Conservation (phyloP, 441 rosid species). For the Syzygium malaccense region DNA sequence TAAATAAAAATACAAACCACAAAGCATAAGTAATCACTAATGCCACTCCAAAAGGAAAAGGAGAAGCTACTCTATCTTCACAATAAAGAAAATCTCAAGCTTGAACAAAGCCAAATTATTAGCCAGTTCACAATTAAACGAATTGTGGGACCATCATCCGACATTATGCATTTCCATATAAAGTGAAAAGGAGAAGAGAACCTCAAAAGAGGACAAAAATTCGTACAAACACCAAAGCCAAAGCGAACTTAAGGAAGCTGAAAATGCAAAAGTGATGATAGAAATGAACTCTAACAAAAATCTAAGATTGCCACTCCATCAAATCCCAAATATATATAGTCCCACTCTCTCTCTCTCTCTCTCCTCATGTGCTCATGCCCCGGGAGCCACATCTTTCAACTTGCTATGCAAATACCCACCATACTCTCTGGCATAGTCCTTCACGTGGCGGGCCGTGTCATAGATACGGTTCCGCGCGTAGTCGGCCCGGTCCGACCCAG, state of each 20-base stretch:
- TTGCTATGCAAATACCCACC: slow-evolving; percentile 10
- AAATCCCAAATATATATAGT: not conserved
- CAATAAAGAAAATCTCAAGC: not conserved
- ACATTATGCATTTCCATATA: not conserved
- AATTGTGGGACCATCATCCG: not conserved
- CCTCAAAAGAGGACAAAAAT: not conserved
- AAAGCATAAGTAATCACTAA: not conserved
- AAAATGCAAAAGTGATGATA: not conserved
- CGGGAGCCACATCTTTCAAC: slow-evolving; percentile 14
- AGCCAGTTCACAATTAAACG: not conserved
- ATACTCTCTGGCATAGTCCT: slow-evolving; percentile 12
- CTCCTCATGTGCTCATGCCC: not conserved
- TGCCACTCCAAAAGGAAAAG: not conserved
- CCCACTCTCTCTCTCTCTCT: not conserved
- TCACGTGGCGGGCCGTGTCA: slow-evolving; percentile 9
- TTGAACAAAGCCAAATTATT: not conserved
- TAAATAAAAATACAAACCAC: not conserved
- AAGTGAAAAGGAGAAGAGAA: not conserved
- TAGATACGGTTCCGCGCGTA: slow-evolving; percentile 11
- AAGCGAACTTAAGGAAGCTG: not conserved
- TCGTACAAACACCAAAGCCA: not conserved
- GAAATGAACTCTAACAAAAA: not conserved
- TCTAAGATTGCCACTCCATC: not conserved
- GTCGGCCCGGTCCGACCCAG: slow-evolving; percentile 5
- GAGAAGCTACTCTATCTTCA: not conserved